These are phyloP conservation scores for Grigorovia humatica DNA, from an alignment of 805 yeast species.

Conservation along the genomic window DNA sequence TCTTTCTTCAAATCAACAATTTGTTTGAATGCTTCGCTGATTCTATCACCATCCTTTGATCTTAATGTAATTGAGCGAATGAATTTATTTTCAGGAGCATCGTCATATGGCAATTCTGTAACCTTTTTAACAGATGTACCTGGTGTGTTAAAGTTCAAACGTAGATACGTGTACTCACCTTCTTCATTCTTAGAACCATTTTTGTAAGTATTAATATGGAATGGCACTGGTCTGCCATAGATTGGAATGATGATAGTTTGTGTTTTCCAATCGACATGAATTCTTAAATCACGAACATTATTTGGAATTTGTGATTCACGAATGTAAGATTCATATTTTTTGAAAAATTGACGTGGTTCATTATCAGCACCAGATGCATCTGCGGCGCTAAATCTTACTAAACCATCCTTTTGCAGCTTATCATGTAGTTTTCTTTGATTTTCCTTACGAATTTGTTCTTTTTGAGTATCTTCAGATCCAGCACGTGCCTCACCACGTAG, in stretches of 20 bases:
- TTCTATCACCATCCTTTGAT: slow-evolving; percentile 82
- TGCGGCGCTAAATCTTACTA: slow-evolving; percentile 68
- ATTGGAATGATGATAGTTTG: slow-evolving; percentile 88
- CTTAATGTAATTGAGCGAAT: slow-evolving; percentile 79
- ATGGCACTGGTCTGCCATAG: slow-evolving; percentile 94
- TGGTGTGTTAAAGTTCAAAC: slow-evolving; percentile 89
- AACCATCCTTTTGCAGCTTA: slow-evolving; percentile 77
- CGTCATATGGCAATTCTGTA: slow-evolving; percentile 85
- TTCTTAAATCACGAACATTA: slow-evolving; percentile 69
- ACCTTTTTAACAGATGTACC: slow-evolving; percentile 62
- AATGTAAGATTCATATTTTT: slow-evolving; percentile 86
- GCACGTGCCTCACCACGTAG: slow-evolving; percentile 61
- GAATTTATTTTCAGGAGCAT: slow-evolving; percentile 74
- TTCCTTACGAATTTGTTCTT: slow-evolving; percentile 69
- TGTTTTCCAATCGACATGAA: slow-evolving; percentile 77
- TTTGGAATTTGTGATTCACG: slow-evolving; percentile 87
- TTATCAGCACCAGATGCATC: slow-evolving; percentile 52
- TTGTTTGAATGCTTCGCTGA: slow-evolving; percentile 80
- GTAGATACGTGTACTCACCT: slow-evolving; percentile 84
- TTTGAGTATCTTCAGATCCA: slow-evolving; percentile 61
- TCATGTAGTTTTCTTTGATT: slow-evolving; percentile 78
- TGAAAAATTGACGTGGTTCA: slow-evolving; percentile 51
- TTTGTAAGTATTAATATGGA: slow-evolving; percentile 88
- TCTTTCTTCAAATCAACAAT: slow-evolving; percentile 89
- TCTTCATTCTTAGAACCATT: slow-evolving; percentile 94